Base-by-base conservation (phyloP, 306 rosid genomes). In the Corylus americana region DNA sequence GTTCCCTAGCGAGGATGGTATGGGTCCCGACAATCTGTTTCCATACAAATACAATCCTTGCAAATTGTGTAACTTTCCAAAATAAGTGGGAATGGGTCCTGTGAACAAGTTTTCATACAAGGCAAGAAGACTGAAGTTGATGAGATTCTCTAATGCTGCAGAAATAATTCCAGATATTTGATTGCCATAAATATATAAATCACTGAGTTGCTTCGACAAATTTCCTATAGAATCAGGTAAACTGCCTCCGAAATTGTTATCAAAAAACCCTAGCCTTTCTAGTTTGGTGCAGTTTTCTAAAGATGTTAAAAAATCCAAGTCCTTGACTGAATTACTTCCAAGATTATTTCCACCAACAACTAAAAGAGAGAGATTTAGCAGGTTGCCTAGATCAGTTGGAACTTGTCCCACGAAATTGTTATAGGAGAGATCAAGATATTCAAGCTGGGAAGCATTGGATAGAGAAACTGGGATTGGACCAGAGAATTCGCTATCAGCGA, bases 201-300 rank as follows among this genome's bases (percentile, higher is more conserved):
- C 0, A 7, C 0, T 51, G 2, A 89, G 74, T 18, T 78, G 73
- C 71, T 25, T 71, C 35, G 89, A 80, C 14, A 89, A 80, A 54
- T 89, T 86, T 44, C 75, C 84, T 9, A 80, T 11, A 2, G 69
- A 54, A 0, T 73, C 49, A 2, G 88, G 87, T 16, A 89, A 75
- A 45, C 11, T 61, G 27, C 88, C 90, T 68, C 87, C 86, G 62
- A 89, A 89, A 7, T 78, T 82, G 64, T 88, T 86, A 0, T 0
- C 0, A 2, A 48, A 1, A 1, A 89, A 39, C 37, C 5, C 17
- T 1, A 89, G 6, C 0, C 0, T 0, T n/a, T 50, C 0, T 71
- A 86, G 42, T 20, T 31, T 25, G 75, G 81, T 89, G 63, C 83
- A 75, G 4, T 86, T 82, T 55, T 31, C 11, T 76, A 89, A 55